Evolutionary conservation across 2,329 filamentous ascomycete genomes (phyloP), one percentile per base, ranked within the genome.

Genomic region (Colletotrichum sp.): DNA sequence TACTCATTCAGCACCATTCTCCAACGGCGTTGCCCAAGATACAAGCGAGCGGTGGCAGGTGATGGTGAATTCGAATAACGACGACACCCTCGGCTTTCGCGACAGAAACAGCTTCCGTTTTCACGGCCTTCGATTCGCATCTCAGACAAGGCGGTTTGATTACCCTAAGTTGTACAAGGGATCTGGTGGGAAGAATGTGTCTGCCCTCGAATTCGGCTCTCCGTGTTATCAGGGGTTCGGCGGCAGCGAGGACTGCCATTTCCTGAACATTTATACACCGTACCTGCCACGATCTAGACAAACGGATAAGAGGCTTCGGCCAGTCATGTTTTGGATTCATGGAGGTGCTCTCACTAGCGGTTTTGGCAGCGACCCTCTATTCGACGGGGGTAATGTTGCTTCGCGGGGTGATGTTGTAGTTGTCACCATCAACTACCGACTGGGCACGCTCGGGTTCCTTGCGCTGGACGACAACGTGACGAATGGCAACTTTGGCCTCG

Each of bases 341-440:
- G 87, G 87, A 16, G 86, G 87, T 9, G 85, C 82, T 1, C 84
- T 87, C 61, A 84, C 81, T 2, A 79, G 78, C 7, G 87, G 86
- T 4, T 84, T 82, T 12, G 84, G 84, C 12, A 85, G 84, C 69
- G 86, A 88, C 72, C 79, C 85, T 6, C 86, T 85, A 18, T 87
- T 85, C 30, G 87, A 87, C 77, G 85, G 86, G n/a, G 85, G 85
- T 4, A 86, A 85, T 76, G 79, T 88, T 36, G 86, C 85, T 4
- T 85, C 86, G 18, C 80, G 86, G 16, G 87, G 87, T 14, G 86
- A 88, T 74, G 84, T 87, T 9, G 86, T 93, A 0, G 86, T 91
- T 4, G 91, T 93, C 9, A 81, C 83, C 24, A 89, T 92, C 83
- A 92, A 92, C 82, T 92, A 92, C 80, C 89, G 91, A 10, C 82